Evolutionary conservation across 768 basidiomycete genomes (phyloP), one percentile per base, ranked within the genome.

Genomic region (Pulveroboletus sp.): DNA sequence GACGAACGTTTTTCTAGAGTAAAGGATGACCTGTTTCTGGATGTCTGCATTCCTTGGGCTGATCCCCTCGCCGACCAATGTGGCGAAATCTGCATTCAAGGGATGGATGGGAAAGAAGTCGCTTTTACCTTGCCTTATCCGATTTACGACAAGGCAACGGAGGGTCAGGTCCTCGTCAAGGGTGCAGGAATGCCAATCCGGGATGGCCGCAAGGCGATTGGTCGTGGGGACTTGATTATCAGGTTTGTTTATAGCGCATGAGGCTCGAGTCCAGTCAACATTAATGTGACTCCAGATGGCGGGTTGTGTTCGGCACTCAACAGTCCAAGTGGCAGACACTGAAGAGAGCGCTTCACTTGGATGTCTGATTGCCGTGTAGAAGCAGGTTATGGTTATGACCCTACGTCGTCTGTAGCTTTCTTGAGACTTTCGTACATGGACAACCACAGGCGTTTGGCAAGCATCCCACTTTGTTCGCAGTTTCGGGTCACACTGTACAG

Each of bases 121-220:
- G 62, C 65, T 4, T 66, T 84, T 38, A 63, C 68, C 32, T 74
- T 86, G 47, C 80, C 83, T 49, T 76, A 76, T 54, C 73, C 77
- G 37, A 71, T 76, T 56, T 63, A 69, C 45, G 76, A 78, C 55
- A 73, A 73, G 57, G 69, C 67, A 5, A 67, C 78, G 47, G 75
- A 72, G 45, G 82, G 81, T 14, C 73, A 76, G 51, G 64, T 74
- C 38, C 69, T 74, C 36, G 68, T 83, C 47, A 71, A 71, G 58
- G 82, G 80, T 37, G 81, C 78, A 46, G 85, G 85, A n/a, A 87
- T 87, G 85, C 83, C 83, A 36, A 70, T 82, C 39, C 68, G 78
- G 49, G 72, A 77, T n/a, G 68, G 75, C 28, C 76, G 79, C 9
- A 69, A 71, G 57, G 68, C 78, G 9, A 63, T 78, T 46, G 81